Evolutionary conservation across 805 yeast species (phyloP).

Genomic region (Candida incommunis): DNA sequence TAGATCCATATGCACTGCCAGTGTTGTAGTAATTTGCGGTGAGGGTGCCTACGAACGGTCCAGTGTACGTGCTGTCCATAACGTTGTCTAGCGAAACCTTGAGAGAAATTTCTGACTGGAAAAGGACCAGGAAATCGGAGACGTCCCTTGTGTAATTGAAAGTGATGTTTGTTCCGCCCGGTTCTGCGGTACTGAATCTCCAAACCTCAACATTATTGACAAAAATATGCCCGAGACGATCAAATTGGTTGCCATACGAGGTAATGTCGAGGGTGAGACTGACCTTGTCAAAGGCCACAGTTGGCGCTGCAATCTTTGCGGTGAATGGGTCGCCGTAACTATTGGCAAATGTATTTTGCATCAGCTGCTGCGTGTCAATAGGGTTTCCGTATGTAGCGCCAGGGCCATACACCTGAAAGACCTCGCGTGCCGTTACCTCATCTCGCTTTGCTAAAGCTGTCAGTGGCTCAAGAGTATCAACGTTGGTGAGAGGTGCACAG

Average conservation of each 20-base stretch:
- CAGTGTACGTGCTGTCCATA: conserved; percentile 37
- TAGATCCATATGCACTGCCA: neutral
- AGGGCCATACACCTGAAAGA: conserved; percentile 14
- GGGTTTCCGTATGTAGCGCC: conserved; percentile 7
- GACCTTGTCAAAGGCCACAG: conserved; percentile 20
- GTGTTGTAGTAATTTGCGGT: conserved; percentile 35
- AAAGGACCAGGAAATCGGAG: conserved; percentile 37
- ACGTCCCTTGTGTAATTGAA: conserved; percentile 53
- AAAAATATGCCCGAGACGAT: conserved; percentile 28
- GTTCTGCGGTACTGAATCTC: conserved; percentile 70
- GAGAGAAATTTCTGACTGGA: conserved; percentile 26
- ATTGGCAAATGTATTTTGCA: conserved; percentile 15
- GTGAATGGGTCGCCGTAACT: conserved; percentile 19
- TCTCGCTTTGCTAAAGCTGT: conserved; percentile 26
- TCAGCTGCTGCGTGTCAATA: conserved; percentile 8
- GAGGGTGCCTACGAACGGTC: conserved; percentile 42
- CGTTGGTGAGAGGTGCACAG: too few species aligned
- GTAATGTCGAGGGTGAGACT: conserved; percentile 18
- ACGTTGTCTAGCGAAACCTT: conserved; percentile 53
- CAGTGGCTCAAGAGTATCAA: too few species aligned
- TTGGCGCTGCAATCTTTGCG: conserved; percentile 19
- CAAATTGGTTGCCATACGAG: conserved; percentile 23
- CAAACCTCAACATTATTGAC: conserved; percentile 49
- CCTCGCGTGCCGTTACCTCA: conserved; percentile 19
- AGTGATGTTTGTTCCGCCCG: conserved; percentile 34